These are phyloP conservation scores for Maudiozyma turicensis DNA, from an alignment of 805 yeast species.

Conservation along the genomic window DNA sequence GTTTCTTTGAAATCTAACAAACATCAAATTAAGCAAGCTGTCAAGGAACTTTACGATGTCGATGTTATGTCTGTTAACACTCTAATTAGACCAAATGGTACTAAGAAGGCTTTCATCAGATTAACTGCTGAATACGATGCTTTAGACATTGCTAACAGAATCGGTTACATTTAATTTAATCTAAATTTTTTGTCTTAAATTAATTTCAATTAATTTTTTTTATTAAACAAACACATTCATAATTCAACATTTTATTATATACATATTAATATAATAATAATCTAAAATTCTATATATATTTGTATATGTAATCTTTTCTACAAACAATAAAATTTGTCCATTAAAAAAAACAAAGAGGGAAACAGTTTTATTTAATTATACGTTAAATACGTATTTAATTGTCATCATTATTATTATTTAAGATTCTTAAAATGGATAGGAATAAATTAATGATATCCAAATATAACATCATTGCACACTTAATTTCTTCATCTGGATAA, in stretches of 20 bases:
- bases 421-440: slow-evolving; percentile 59
- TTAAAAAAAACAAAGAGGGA: too few species aligned
- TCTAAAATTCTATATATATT: too few species aligned
- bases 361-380: neutral
- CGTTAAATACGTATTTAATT: neutral
- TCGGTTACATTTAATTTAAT: slow-evolving; percentile 83
- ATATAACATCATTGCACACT: slow-evolving; percentile 68
- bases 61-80: slow-evolving; percentile 93
- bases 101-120: slow-evolving; percentile 99
- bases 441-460: slow-evolving; percentile 78
- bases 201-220: neutral
- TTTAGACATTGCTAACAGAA: slow-evolving; percentile 98
- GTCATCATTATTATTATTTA: slow-evolving; percentile 30
- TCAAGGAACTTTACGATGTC: slow-evolving; percentile 95
- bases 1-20: slow-evolving; percentile 97
- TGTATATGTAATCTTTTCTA: too few species aligned
- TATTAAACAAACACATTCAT: neutral
- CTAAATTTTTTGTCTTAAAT: neutral
- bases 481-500: slow-evolving; percentile 78
- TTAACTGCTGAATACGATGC: slow-evolving; percentile 99
- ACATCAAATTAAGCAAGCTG: slow-evolving; percentile 96
- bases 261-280: neutral
- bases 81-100: slow-evolving; percentile 96
- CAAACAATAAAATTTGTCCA: too few species aligned
- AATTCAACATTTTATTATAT: neutral